Percentiles rank a stretch among this genome's conserved stretches.
phyloP scores from a whole-genome alignment of 441 rosid genomes.

The Arabidopsis lyrata region DNA sequence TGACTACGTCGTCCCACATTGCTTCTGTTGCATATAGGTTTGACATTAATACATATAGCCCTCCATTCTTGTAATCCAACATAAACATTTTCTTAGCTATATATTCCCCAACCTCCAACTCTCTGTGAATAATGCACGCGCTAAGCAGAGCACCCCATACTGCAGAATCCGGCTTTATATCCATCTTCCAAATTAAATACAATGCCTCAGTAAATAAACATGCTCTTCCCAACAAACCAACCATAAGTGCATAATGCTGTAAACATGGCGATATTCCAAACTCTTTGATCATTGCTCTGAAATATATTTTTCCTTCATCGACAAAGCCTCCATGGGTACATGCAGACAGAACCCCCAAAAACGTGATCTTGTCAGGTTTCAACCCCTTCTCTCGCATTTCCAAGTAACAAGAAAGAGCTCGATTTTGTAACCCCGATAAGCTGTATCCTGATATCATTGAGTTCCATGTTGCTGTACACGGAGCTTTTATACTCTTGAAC shows the following conservation, averaged over 20 bases:
- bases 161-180: slow-evolving; percentile 68
- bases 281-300: slow-evolving; percentile 63
- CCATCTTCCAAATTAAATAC: slow-evolving; percentile 55
- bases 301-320: slow-evolving; percentile 66
- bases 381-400: slow-evolving; percentile 58
- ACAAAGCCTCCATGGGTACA: slow-evolving; percentile 74
- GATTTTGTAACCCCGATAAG: slow-evolving; percentile 62
- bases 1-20: slow-evolving; percentile 77
- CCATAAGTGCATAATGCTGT: slow-evolving; percentile 80
- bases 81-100: slow-evolving; percentile 75
- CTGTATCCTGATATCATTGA: slow-evolving; percentile 77
- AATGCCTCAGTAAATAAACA: slow-evolving; percentile 71
- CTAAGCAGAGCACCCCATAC: slow-evolving; percentile 85
- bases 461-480: slow-evolving; percentile 79
- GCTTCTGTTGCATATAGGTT: slow-evolving; percentile 75
- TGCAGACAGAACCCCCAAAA: slow-evolving; percentile 76
- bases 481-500: slow-evolving; percentile 56
- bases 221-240: slow-evolving; percentile 69
- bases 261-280: slow-evolving; percentile 60
- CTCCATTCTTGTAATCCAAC: slow-evolving; percentile 70
- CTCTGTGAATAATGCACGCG: slow-evolving; percentile 70
- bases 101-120: slow-evolving; percentile 75
- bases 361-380: slow-evolving; percentile 77
- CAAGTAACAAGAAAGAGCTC: slow-evolving; percentile 60
- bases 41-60: slow-evolving; percentile 87